phyloP scores from a whole-genome alignment of 2,329 filamentous ascomycete genomes.

The Bipolaris gigantea region DNA sequence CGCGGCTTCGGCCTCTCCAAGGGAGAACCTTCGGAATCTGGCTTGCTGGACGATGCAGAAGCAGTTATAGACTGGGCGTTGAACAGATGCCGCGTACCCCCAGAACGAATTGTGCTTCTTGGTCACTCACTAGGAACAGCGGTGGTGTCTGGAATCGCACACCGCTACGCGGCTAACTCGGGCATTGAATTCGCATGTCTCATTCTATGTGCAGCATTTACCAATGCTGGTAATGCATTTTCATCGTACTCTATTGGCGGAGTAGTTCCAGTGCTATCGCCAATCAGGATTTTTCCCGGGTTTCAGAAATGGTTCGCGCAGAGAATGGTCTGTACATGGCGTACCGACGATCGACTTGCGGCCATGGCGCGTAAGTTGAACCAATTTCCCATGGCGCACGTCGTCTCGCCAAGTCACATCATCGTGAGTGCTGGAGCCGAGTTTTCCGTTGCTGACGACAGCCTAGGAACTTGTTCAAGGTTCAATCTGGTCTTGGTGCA shows the following conservation, averaged over 20 bases:
- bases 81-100: conserved; percentile 64
- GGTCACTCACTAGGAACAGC: conserved; percentile 91
- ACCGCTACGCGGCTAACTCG: conserved; percentile 62
- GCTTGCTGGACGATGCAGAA: conserved; percentile 76
- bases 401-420: not conserved
- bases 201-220: conserved; percentile 79
- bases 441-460: conserved; percentile 9
- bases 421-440: not conserved
- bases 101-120: conserved; percentile 75
- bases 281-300: conserved; percentile 67
- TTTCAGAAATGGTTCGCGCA: conserved; percentile 65
- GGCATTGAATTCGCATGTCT: conserved; percentile 75
- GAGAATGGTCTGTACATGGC: conserved; percentile 78
- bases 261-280: conserved; percentile 73
- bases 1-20: conserved; percentile 84
- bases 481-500: conserved; percentile 39
- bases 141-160: conserved; percentile 72
- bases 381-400: not conserved
- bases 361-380: conserved; percentile 51
- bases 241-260: conserved; percentile 77
- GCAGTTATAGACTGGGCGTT: conserved; percentile 76
- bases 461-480: conserved; percentile 17
- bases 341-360: conserved; percentile 67
- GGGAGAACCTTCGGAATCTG: conserved; percentile 75
- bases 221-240: conserved; percentile 71